These are phyloP conservation scores for cucumber (Cucumis sativus) DNA, from an alignment of 306 rosid species.

Conservation along the genomic window Cucumber_9930_V3 NC_026656.2:17017001-17017500, in stretches of 20 bases:
- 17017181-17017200: not conserved
- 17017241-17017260: too few relatives aligned
- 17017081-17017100: too few relatives aligned
- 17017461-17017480: conserved; percentile 43
- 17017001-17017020: too few relatives aligned
- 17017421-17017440: not conserved
- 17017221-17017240: not conserved
- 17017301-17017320: not conserved
- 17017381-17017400: too few relatives aligned
- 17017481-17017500: conserved; percentile 73
- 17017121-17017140: too few relatives aligned
- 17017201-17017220: not conserved
- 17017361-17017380: conserved; percentile 9
- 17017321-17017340: conserved; percentile 32
- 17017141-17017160: too few relatives aligned
- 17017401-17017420: too few relatives aligned
- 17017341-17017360: conserved; percentile 68
- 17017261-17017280: not conserved
- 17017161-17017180: not conserved
- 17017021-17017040: too few relatives aligned
- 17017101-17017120: too few relatives aligned
- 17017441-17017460: not conserved
- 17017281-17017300: conserved; percentile 10
- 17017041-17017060: too few relatives aligned
- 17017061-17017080: too few relatives aligned